A percentile compares a stretch with the other conserved stretches of the same genome.
phyloP scores from a whole-genome alignment of 176 grass and related monocot species.

The Saccharum officinarum region DNA sequence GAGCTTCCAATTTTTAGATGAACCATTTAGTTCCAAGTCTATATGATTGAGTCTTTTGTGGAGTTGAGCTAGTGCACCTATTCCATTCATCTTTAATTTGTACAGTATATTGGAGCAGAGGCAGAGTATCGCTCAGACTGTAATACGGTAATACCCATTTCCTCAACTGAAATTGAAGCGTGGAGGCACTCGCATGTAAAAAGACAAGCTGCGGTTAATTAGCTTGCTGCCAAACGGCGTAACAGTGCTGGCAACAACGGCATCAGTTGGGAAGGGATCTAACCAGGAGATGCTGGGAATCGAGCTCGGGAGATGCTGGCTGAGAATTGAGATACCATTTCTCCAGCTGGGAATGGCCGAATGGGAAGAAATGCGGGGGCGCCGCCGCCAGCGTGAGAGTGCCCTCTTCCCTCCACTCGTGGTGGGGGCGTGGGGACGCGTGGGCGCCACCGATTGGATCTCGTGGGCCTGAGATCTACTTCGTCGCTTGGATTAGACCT shows the following conservation, averaged over 20 bases:
- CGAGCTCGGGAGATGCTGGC: constrained; percentile 37
- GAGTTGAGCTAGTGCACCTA: background rate
- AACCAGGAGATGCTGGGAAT: constrained; percentile 46
- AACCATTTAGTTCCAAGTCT: background rate
- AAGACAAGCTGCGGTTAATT: background rate
- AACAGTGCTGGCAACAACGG: background rate
- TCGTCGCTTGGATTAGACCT: background rate
- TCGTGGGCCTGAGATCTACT: background rate
- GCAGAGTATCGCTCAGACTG: background rate
- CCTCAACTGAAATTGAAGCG: background rate
- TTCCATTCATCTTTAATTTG: background rate
- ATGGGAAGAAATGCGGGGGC: background rate
- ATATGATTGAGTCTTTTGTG: background rate
- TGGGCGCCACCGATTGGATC: constrained; percentile 1
- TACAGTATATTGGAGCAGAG: background rate
- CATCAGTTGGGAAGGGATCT: constrained; percentile 44
- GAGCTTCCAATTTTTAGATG: background rate
- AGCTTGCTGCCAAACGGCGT: background rate
- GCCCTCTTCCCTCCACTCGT: background rate
- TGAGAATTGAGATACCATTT: constrained; percentile 18
- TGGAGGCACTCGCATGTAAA: background rate
- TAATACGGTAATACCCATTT: background rate
- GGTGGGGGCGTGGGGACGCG: constrained; percentile 25
- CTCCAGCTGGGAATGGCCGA: background rate
- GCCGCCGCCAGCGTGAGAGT: constrained; percentile 13